Evolutionary conservation across 1,284 basidiomycete species (phyloP), one percentile per base, ranked within the genome.

Genomic region (Boletus mariae): DNA sequence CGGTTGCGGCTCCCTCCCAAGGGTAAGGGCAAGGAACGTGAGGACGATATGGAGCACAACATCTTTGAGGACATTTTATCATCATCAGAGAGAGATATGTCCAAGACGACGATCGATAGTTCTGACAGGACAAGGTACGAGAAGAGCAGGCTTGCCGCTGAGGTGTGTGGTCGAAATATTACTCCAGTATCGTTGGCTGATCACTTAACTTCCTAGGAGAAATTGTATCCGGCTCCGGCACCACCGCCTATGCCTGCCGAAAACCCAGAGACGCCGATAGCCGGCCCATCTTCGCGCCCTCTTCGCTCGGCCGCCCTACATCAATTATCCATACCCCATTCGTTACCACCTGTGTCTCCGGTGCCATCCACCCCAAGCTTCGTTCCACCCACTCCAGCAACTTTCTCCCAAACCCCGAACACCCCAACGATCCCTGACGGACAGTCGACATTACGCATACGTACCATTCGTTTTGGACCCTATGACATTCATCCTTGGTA

Each of bases 401-500:
- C 71, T 28, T 58, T 64, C 47, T 57, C 62, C n/a, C 64, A 65
- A 54, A 61, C 61, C 7, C 62, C 61, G 13, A 58, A 66, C 56
- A 58, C 61, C 15, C 62, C 60, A 34, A 52, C 51, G 37, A 15
- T 60, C 52, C 61, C 46, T 57, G 60, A 68, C 15, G 55, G 71
- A 54, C 73, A 74, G 38, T 70, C 73, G 1, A 70, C 73, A 23
- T 75, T 88, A 34, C 83, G 90, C 56, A 95, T 97, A 74, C 85
- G 85, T 52, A 85, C 80, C 50, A 95, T 99, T 57, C 85, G 94
- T 17, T 97, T 99, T 63, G 96, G 94, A n/a, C 80, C 85, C 38
- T 97, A 80, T 67, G 95, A 99, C 67, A 94, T 99, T 65, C 87
- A 96, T 66, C 98, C 96, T 0, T 99, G 97, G 97, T 99, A 94